phyloP scores from a whole-genome alignment of 1,284 basidiomycete species.

The Leccinum griseonigrum region DNA sequence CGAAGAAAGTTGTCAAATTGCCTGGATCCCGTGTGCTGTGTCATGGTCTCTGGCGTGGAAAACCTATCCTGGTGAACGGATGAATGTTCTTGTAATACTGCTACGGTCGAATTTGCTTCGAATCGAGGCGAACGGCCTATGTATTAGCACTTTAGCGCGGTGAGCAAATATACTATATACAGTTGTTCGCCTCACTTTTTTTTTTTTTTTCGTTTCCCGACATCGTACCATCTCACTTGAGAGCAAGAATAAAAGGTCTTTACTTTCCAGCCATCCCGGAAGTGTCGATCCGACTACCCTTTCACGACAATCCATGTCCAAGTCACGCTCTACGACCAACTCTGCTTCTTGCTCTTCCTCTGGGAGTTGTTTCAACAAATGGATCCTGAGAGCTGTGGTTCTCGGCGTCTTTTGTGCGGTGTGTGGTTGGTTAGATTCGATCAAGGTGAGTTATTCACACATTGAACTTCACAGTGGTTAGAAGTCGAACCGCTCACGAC shows the following conservation, averaged over 20 bases:
- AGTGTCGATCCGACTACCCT: not conserved
- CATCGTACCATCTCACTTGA: not conserved
- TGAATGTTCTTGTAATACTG: not conserved
- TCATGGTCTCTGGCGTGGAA: no score
- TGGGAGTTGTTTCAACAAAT: constrained; percentile 35
- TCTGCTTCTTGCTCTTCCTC: not conserved
- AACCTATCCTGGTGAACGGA: not conserved
- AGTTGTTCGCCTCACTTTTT: not conserved
- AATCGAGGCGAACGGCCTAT: not conserved
- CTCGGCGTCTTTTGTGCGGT: constrained; percentile 41
- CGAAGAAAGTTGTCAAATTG: no score
- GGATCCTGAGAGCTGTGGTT: constrained; percentile 44
- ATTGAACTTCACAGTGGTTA: not conserved
- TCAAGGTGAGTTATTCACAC: constrained; percentile 43
- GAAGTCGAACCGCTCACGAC: not conserved
- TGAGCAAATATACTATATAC: not conserved
- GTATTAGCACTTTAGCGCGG: no score
- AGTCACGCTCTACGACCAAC: constrained; percentile 7
- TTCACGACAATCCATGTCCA: constrained; percentile 15
- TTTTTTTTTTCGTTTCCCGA: not conserved
- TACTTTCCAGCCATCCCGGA: not conserved
- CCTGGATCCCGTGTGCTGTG: no score
- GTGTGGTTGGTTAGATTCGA: constrained; percentile 52
- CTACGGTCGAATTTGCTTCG: not conserved
- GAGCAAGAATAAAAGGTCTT: not conserved